Conservation (phyloP, 331 rosid genomes). For the Erythrophleum ivorense region DNA sequence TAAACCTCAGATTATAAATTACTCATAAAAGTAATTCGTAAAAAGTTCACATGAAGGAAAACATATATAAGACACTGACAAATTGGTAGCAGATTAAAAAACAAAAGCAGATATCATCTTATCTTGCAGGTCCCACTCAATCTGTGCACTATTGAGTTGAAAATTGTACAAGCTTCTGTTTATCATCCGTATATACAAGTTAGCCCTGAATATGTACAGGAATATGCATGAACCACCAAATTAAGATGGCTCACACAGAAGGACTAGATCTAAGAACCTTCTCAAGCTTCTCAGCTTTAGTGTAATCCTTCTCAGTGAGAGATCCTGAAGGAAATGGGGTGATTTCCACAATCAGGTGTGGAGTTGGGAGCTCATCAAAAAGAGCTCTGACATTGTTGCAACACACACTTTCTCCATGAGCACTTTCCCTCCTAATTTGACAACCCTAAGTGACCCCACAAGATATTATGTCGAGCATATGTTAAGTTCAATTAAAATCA, state of each 20-base stretch:
- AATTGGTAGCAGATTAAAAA: background rate
- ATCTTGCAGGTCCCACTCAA: background rate
- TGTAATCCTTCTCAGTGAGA: slow-evolving; percentile 69
- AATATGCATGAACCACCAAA: background rate
- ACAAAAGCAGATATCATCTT: background rate
- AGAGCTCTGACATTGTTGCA: slow-evolving; percentile 81
- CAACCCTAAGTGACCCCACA: slow-evolving; percentile 55
- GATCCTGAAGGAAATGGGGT: slow-evolving; percentile 72
- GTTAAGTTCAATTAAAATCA: background rate
- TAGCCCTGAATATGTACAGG: slow-evolving; percentile 29
- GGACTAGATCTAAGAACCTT: slow-evolving; percentile 75
- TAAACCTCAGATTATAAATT: background rate
- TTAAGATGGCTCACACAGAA: slow-evolving; percentile 47
- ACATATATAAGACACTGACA: background rate
- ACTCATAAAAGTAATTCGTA: background rate
- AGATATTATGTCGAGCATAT: background rate
- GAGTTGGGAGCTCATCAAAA: slow-evolving; percentile 79
- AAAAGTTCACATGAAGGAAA: background rate
- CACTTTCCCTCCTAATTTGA: slow-evolving; percentile 75
- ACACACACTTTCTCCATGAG: slow-evolving; percentile 82
- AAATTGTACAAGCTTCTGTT: background rate
- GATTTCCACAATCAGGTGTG: slow-evolving; percentile 65
- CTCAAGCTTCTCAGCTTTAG: slow-evolving; percentile 76
- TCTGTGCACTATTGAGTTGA: background rate
- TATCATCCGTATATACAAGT: slow-evolving; percentile 12